Evolutionary conservation across 345 rosid genomes (phyloP).

Genomic region (Trapa incisa): DNA sequence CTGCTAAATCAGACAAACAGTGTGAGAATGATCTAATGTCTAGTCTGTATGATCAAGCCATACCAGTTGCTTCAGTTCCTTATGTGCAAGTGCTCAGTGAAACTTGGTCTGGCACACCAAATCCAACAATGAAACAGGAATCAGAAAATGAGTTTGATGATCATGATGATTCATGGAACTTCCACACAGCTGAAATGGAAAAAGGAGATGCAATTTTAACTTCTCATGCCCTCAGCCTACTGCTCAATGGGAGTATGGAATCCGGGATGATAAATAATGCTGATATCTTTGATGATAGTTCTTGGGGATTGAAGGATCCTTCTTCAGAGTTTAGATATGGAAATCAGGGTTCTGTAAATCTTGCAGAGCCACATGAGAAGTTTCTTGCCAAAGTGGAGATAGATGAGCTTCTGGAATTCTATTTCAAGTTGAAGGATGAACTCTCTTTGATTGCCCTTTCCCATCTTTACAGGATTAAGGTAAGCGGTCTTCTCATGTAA

Average conservation of each 20-base stretch:
- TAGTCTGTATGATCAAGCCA: conserved; percentile 58
- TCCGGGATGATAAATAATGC: conserved; percentile 19
- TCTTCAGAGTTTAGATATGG: conserved; percentile 18
- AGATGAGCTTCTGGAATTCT: conserved; percentile 37
- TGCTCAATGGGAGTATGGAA: conserved; percentile 20
- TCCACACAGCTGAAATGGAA: conserved; percentile 36
- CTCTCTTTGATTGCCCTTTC: conserved; percentile 25
- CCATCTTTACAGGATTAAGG: conserved; percentile 62
- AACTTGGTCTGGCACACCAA: conserved; percentile 22
- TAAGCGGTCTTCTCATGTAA: conserved; percentile 15
- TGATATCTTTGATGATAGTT: conserved; percentile 32
- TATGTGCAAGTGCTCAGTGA: conserved; percentile 20
- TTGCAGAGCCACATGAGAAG: conserved; percentile 19
- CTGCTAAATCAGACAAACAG: conserved; percentile 13
- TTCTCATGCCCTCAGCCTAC: conserved; percentile 7
- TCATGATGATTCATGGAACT: conserved; percentile 52
- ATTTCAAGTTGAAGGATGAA: conserved; percentile 51
- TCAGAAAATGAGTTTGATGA: conserved; percentile 13
- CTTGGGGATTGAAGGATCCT: conserved; percentile 58
- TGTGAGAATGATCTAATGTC: conserved; percentile 55
- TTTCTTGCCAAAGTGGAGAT: conserved; percentile 15
- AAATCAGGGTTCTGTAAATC: conserved; percentile 14
- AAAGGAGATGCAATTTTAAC: conserved; percentile 15
- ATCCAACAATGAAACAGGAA: conserved; percentile 14
- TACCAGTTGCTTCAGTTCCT: conserved; percentile 24